Evolutionary conservation across 352 stramenopile genomes (phyloP).

Genomic region (Phytophthora rubi): DNA sequence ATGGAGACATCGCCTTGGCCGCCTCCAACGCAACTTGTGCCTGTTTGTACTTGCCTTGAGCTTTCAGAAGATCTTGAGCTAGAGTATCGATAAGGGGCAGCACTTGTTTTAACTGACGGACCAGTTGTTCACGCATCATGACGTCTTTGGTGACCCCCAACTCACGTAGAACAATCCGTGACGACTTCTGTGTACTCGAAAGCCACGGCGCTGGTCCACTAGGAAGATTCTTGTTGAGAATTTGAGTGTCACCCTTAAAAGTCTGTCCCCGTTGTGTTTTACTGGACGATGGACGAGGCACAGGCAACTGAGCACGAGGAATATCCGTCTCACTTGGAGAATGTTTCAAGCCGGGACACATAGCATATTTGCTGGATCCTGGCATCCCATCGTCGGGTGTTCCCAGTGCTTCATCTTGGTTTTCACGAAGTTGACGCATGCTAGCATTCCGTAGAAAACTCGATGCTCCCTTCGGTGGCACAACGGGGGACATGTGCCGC

Average conservation of each 20-base stretch:
- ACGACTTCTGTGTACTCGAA: conserved; percentile 30
- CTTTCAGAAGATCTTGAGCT: conserved; percentile 37
- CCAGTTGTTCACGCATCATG: conserved; percentile 61
- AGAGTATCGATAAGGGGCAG: conserved; percentile 35
- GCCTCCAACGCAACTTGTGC: conserved; percentile 21
- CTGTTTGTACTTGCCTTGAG: conserved; percentile 31
- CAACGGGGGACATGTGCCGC: conserved; percentile 19
- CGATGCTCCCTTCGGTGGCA: conserved; percentile 21
- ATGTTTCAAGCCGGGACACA: conserved; percentile 5
- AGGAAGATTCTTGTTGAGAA: neutral
- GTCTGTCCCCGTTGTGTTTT: neutral
- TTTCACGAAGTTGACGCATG: conserved; percentile 33
- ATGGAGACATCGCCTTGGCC: conserved; percentile 22
- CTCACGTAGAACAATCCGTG: conserved; percentile 52
- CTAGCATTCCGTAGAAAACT: conserved; percentile 28
- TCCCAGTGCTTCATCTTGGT: conserved; percentile 14
- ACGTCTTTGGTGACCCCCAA: conserved; percentile 65
- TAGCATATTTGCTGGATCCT: neutral
- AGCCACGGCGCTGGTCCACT: conserved; percentile 17
- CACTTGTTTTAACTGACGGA: conserved; percentile 48
- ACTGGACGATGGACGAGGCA: conserved; percentile 9
- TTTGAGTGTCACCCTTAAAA: neutral
- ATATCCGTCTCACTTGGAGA: conserved; percentile 27
- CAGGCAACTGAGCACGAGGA: conserved; percentile 3
- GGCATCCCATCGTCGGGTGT: neutral